Conservation (phyloP, 352 stramenopile genomes). For the Pythium rhizo-oryzae region DNA sequence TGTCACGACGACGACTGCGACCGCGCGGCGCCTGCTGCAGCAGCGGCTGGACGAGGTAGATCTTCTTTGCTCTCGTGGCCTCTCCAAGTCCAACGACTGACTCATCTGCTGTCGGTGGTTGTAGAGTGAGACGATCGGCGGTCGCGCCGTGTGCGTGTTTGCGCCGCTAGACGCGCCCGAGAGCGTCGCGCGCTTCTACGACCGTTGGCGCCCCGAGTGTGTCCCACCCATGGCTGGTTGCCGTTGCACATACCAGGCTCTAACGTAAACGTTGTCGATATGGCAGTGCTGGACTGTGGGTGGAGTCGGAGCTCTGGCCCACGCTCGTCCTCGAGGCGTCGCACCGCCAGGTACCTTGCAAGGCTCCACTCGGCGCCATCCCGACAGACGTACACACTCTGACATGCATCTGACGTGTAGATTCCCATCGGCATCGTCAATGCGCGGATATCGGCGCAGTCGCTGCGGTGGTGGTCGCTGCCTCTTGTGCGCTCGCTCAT, state of each 20-base stretch:
- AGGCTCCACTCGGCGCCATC: too few relatives aligned
- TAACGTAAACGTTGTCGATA: background rate
- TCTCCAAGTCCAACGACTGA: background rate
- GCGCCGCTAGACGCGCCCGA: conserved; percentile 61
- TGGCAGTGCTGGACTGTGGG: conserved; percentile 61
- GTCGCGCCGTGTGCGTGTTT: conserved; percentile 50
- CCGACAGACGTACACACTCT: too few relatives aligned
- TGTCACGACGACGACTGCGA: conserved; percentile 69
- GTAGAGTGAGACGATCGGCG: conserved; percentile 26
- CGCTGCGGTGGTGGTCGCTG: conserved; percentile 53
- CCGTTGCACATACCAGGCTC: background rate
- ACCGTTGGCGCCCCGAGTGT: conserved; percentile 65
- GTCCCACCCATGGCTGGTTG: background rate
- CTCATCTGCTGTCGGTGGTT: background rate
- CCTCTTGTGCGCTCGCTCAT: conserved; percentile 31
- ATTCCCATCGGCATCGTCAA: conserved; percentile 70
- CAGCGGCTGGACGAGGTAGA: conserved; percentile 23
- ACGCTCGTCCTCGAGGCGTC: conserved; percentile 62
- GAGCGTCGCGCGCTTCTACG: conserved; percentile 61
- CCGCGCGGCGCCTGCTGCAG: conserved; percentile 50
- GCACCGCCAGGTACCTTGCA: conserved; percentile 40
- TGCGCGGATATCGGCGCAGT: conserved; percentile 59
- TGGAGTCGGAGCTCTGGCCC: conserved; percentile 86
- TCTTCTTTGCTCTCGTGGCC: too few relatives aligned
- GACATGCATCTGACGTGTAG: conserved; percentile 5